phyloP scores from a whole-genome alignment of 2,329 filamentous ascomycete species.

The Arachnomyces sp. region DNA sequence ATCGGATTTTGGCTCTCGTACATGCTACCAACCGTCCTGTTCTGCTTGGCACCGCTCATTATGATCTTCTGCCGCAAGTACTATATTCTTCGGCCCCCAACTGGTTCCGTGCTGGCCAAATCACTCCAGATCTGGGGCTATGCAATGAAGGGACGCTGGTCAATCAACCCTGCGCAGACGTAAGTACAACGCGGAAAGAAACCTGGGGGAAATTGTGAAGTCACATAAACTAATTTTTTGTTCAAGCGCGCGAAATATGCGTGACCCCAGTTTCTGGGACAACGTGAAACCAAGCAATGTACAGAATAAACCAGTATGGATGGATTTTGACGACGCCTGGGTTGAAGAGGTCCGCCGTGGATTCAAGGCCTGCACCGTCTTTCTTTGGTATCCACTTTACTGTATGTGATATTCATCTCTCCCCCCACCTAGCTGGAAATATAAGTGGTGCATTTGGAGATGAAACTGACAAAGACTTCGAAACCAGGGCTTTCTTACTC shows the following conservation, averaged over 20 bases:
- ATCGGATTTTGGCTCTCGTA: constrained; percentile 69
- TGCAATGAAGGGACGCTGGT: constrained; percentile 58
- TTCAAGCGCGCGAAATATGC: constrained; percentile 38
- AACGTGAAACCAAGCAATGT: constrained; percentile 60
- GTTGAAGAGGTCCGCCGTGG: constrained; percentile 70
- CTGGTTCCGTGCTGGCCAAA: constrained; percentile 64
- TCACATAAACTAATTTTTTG: background rate
- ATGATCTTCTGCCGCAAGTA: constrained; percentile 53
- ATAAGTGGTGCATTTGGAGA: constrained; percentile 1
- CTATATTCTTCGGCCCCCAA: constrained; percentile 59
- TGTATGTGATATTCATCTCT: constrained; percentile 20
- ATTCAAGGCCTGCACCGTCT: constrained; percentile 62
- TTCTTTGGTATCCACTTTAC: constrained; percentile 51
- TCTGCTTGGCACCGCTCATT: constrained; percentile 55
- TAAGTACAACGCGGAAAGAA: constrained; percentile 29
- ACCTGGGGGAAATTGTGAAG: constrained; percentile 11
- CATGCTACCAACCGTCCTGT: constrained; percentile 59
- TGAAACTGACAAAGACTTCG: constrained; percentile 8
- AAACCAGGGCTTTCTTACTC: constrained; percentile 40
- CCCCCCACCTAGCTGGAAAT: background rate
- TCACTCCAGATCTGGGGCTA: constrained; percentile 55
- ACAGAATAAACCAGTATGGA: constrained; percentile 58
- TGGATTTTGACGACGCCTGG: constrained; percentile 78
- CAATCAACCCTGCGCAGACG: constrained; percentile 52
- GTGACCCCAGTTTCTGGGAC: constrained; percentile 57